A percentile compares a stretch with the other conserved stretches of the same genome.
Conservation (phyloP, 495 filamentous ascomycete species). For the Aspergillus panamensis region DNA sequence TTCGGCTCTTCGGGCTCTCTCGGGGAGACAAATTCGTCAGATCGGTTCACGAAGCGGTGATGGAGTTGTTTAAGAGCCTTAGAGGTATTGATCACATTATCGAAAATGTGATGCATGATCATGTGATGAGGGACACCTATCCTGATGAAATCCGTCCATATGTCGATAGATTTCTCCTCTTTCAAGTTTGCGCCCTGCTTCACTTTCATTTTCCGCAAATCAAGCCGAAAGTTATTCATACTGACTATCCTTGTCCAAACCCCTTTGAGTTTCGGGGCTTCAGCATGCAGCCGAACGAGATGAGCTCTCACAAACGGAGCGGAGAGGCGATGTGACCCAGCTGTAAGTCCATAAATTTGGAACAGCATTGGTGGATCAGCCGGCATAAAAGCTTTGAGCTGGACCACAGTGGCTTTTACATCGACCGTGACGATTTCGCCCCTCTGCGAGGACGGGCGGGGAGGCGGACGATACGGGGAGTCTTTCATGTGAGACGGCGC, state of each 20-base stretch:
- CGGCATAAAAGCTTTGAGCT: conserved; percentile 85
- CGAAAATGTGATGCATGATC: conserved; percentile 83
- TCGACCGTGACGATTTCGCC: conserved; percentile 77
- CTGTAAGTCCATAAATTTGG: conserved; percentile 75
- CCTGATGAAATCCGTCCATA: conserved; percentile 80
- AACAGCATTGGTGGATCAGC: conserved; percentile 85
- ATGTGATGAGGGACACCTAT: conserved; percentile 92
- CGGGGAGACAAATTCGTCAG: conserved; percentile 80
- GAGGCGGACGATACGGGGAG: conserved; percentile 21
- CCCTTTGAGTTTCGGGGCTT: conserved; percentile 71
- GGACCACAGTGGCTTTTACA: conserved; percentile 70
- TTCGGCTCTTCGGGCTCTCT: conserved; percentile 83
- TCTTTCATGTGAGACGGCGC: conserved; percentile 6
- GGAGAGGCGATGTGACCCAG: conserved; percentile 80
- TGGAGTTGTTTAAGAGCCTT: conserved; percentile 89
- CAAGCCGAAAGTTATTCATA: conserved; percentile 73
- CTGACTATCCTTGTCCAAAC: conserved; percentile 84
- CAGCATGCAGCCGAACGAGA: conserved; percentile 77
- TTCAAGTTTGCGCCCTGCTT: conserved; percentile 58
- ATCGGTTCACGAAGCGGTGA: conserved; percentile 80
- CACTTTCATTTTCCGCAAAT: conserved; percentile 70
- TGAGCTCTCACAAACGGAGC: conserved; percentile 73
- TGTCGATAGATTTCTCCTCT: conserved; percentile 80
- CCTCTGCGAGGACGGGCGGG: conserved; percentile 32
- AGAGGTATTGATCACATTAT: conserved; percentile 82